These are phyloP conservation scores for Speleostelium caveatum DNA, from an alignment of 78 protist genomes.

Conservation along the genomic window DNA sequence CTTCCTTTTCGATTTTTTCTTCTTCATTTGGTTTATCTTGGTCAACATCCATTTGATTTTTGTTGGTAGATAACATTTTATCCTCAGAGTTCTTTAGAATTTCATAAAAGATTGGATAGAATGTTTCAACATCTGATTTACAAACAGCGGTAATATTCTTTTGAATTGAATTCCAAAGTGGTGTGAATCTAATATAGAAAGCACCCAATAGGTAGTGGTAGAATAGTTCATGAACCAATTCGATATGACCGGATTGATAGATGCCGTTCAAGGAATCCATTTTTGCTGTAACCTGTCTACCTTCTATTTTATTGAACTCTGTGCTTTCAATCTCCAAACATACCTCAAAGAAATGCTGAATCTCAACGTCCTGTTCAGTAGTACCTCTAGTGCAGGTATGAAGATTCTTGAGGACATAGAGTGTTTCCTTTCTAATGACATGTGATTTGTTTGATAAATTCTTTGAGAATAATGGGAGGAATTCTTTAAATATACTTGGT, in stretches of 20 bases:
- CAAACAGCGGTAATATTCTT: conserved; percentile 2
- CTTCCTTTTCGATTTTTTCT: conserved; percentile 13
- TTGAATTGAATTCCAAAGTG: conserved; percentile 53
- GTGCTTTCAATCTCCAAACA: conserved; percentile 47
- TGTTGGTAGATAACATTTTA: not conserved
- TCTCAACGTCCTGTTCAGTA: conserved; percentile 22
- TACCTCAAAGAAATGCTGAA: conserved; percentile 7
- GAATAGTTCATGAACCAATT: not conserved
- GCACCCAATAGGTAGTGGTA: conserved; percentile 57
- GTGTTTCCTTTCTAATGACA: conserved; percentile 24
- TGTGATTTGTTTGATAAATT: conserved; percentile 23
- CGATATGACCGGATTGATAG: conserved; percentile 1
- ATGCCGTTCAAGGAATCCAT: conserved; percentile 16
- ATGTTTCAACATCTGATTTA: conserved; percentile 10
- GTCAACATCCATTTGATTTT: not conserved
- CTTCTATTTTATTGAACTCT: conserved; percentile 29
- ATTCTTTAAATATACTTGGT: not conserved
- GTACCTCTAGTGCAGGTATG: conserved; percentile 3
- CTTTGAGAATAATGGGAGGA: not conserved
- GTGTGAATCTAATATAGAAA: conserved; percentile 52
- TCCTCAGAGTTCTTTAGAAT: conserved; percentile 7
- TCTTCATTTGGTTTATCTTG: conserved; percentile 1
- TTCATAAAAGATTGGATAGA: conserved; percentile 51
- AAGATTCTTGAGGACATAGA: conserved; percentile 5
- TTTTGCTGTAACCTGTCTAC: conserved; percentile 10